These are phyloP conservation scores for Backusella tarrabulga DNA, from an alignment of 192 early-diverging fungal species.

Conservation along the genomic window DNA sequence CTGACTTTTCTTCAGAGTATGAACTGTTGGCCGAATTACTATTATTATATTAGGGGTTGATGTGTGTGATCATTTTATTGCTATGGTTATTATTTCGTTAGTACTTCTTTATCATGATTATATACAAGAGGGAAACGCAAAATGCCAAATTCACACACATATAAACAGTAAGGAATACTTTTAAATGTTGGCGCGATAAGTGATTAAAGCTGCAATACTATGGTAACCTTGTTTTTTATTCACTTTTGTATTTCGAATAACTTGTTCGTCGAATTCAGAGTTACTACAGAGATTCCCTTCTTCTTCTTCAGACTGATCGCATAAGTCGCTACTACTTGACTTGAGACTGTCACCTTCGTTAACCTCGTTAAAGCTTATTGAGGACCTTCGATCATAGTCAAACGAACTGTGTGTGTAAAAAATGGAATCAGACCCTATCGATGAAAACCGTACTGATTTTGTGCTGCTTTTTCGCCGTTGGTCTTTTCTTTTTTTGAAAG, in stretches of 20 bases:
- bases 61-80: neutral
- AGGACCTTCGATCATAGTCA: constrained; percentile 25
- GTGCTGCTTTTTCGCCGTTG: neutral
- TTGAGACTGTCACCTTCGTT: neutral
- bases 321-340: neutral
- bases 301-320: neutral
- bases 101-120: neutral
- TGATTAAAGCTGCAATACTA: constrained; percentile 23
- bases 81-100: neutral
- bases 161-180: neutral
- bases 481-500: neutral
- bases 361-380: neutral
- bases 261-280: constrained; percentile 22
- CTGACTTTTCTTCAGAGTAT: neutral
- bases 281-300: neutral
- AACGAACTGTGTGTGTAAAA: constrained; percentile 23
- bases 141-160: neutral
- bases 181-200: constrained; percentile 26
- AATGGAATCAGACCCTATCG: neutral
- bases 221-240: constrained; percentile 22
- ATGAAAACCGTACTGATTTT: constrained; percentile 27
- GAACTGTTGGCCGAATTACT: neutral
- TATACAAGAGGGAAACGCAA: neutral
- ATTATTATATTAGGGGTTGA: neutral
- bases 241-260: constrained; percentile 19